Conservation (phyloP, 1,139 yeast species). For the Magnusiomyces ingens region DNA sequence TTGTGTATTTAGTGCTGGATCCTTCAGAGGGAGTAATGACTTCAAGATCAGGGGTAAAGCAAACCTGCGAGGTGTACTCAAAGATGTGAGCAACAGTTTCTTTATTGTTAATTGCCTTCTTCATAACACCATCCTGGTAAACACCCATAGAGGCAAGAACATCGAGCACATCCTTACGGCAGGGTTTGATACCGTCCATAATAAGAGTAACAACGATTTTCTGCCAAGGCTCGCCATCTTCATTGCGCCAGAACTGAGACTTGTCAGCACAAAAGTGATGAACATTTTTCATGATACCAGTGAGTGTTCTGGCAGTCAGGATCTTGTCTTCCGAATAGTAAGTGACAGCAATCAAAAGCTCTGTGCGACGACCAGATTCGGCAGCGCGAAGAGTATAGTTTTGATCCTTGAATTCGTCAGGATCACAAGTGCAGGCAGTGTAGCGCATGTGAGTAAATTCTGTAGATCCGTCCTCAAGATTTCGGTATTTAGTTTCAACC, state of each 20-base stretch:
- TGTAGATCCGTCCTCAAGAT: conserved; percentile 55
- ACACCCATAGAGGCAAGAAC: conserved; percentile 87
- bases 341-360: conserved; percentile 79
- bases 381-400: conserved; percentile 78
- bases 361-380: conserved; percentile 73
- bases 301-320: conserved; percentile 82
- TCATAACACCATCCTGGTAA: conserved; percentile 90
- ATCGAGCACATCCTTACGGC: conserved; percentile 76
- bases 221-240: conserved; percentile 84
- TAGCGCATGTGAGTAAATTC: conserved; percentile 73
- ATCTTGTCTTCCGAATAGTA: conserved; percentile 82
- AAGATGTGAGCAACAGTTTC: conserved; percentile 88
- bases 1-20: conserved; percentile 43
- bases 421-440: conserved; percentile 74
- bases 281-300: conserved; percentile 88
- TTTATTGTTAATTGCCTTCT: conserved; percentile 79
- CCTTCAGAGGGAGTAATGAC: conserved; percentile 49
- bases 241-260: conserved; percentile 36
- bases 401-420: conserved; percentile 60
- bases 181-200: conserved; percentile 91
- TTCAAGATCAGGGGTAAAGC: conserved; percentile 47
- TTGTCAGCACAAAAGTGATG: conserved; percentile 72
- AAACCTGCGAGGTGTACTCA: conserved; percentile 69
- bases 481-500: conserved; percentile 44
- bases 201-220: conserved; percentile 84